Percentiles rank a stretch among this genome's conserved stretches.
These are phyloP conservation scores for Colletotrichum abscissum DNA, from an alignment of 2,329 filamentous ascomycete species.

Conservation along the genomic window DNA sequence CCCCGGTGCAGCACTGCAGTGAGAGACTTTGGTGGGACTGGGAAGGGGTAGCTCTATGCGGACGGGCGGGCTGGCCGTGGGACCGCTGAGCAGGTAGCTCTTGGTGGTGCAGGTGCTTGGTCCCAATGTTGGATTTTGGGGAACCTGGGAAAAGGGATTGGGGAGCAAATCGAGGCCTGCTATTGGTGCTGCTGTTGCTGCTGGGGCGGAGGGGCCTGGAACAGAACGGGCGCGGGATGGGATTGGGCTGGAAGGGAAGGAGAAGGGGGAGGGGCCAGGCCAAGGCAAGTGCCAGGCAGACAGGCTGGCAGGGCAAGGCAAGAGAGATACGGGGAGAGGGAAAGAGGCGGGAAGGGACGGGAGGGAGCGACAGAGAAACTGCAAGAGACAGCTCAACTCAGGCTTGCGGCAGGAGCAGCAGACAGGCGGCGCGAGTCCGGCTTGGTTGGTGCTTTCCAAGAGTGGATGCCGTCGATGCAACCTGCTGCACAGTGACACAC, in stretches of 20 bases:
- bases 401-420: background rate
- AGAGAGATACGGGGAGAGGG: background rate
- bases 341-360: background rate
- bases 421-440: constrained; percentile 15
- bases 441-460: constrained; percentile 20
- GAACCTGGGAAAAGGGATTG: background rate
- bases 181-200: background rate
- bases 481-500: constrained; percentile 35
- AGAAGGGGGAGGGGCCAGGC: background rate
- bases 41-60: constrained; percentile 11
- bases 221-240: background rate
- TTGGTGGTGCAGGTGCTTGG: background rate
- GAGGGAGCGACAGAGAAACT: background rate
- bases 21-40: background rate
- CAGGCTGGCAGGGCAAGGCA: background rate
- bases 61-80: constrained; percentile 5
- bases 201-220: background rate
- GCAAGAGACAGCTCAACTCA: background rate
- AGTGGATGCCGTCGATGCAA: constrained; percentile 30
- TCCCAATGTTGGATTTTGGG: constrained; percentile 1
- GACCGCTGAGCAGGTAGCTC: background rate
- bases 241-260: constrained; percentile 1
- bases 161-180: background rate
- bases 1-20: background rate
- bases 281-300: background rate